Evolutionary conservation across 805 yeast species (phyloP).

Genomic region (Debaryomyces prosopidis): DNA sequence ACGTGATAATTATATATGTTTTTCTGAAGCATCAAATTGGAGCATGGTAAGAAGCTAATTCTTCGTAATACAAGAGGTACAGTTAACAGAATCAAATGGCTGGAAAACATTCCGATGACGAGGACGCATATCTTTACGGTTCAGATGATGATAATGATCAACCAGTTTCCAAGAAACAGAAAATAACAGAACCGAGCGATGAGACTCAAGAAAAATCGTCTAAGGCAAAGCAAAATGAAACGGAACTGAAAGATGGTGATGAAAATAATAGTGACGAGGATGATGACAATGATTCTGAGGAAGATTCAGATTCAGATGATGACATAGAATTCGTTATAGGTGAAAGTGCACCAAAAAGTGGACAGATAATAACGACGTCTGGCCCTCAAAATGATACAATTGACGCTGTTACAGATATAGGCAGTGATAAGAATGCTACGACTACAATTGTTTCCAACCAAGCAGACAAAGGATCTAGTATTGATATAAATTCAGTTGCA

Average conservation of each 20-base stretch:
- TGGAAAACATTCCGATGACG: conserved; percentile 47
- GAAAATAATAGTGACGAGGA: conserved; percentile 18
- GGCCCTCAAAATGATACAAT: conserved; percentile 30
- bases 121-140: conserved; percentile 68
- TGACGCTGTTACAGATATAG: conserved; percentile 21
- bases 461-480: conserved; percentile 41
- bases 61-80: too few relatives aligned
- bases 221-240: conserved; percentile 18
- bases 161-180: conserved; percentile 28
- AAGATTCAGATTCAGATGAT: conserved; percentile 54
- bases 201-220: conserved; percentile 16
- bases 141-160: conserved; percentile 41
- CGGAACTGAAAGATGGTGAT: conserved; percentile 19
- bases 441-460: conserved; percentile 37
- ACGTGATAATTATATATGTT: too few relatives aligned
- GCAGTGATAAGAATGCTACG: conserved; percentile 25
- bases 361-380: conserved; percentile 23
- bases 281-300: conserved; percentile 39
- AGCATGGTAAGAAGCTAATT: too few relatives aligned
- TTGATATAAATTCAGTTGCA: conserved; percentile 73
- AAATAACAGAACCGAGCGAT: conserved; percentile 13
- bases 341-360: conserved; percentile 21
- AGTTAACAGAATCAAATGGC: background rate
- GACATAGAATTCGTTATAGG: conserved; percentile 84
- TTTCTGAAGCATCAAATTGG: too few relatives aligned